Evolutionary conservation across 306 rosid genomes (phyloP).

Genomic region (Purshia tridentata): DNA sequence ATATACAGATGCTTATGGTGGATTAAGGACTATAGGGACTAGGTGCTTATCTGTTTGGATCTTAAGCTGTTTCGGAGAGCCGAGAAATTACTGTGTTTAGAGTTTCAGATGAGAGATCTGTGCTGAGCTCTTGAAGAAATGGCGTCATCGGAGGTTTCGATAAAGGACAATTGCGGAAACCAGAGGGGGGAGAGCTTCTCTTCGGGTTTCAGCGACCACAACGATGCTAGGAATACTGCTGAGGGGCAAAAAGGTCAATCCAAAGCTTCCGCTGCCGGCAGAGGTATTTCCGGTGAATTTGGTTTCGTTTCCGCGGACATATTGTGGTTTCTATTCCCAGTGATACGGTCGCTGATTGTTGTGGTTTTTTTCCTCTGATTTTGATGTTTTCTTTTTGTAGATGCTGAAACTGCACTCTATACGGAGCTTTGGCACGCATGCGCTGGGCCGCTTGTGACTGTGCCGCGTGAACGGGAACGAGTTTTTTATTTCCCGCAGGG

Average conservation of each 20-base stretch:
- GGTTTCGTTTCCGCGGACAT: constrained; percentile 1
- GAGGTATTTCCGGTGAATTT: constrained; percentile 37
- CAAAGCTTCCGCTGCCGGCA: constrained; percentile 21
- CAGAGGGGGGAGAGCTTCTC: constrained; percentile 44
- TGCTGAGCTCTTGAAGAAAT: constrained; percentile 42
- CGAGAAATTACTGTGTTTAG: constrained; percentile 13
- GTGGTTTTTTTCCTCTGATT: background rate
- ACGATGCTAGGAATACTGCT: constrained; percentile 23
- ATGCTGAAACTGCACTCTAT: constrained; percentile 75
- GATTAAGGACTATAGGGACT: background rate
- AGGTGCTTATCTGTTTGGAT: background rate
- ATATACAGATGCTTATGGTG: background rate
- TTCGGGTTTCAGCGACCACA: constrained; percentile 34
- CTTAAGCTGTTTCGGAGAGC: background rate
- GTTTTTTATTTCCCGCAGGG: constrained; percentile 99
- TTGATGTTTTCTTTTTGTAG: constrained; percentile 32
- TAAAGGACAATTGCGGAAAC: constrained; percentile 51
- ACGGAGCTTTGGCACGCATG: constrained; percentile 97
- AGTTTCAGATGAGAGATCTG: constrained; percentile 65
- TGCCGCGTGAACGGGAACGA: constrained; percentile 70
- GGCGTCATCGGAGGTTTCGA: constrained; percentile 67
- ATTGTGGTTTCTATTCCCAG: constrained; percentile 2
- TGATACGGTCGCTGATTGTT: background rate
- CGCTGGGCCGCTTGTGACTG: constrained; percentile 93
- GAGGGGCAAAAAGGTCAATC: constrained; percentile 45